Conservation (phyloP, 495 filamentous ascomycete genomes). For the Lasiosphaeris hirsuta region DNA sequence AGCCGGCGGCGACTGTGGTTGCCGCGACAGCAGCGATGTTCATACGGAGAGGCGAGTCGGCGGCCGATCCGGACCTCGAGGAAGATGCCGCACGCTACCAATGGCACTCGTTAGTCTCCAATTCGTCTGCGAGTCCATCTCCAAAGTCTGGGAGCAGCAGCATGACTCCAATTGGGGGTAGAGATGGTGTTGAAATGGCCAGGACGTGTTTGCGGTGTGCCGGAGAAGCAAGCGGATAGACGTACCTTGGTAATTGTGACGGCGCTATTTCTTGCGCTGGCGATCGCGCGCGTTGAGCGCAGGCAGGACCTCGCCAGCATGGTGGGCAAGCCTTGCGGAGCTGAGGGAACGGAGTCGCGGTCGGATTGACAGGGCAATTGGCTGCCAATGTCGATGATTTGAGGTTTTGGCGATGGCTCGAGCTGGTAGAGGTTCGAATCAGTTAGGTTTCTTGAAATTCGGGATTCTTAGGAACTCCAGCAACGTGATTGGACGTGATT, state of each 20-base stretch:
- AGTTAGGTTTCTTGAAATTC: conserved; percentile 38
- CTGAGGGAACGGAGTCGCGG: conserved; percentile 33
- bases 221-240: not conserved
- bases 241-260: conserved; percentile 56
- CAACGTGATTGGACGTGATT: conserved; percentile 26
- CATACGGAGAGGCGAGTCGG: conserved; percentile 59
- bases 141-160: conserved; percentile 1
- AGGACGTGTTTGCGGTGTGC: conserved; percentile 28
- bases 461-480: conserved; percentile 38
- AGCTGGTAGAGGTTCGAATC: conserved; percentile 26
- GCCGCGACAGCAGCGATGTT: conserved; percentile 80
- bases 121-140: conserved; percentile 1
- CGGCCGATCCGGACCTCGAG: conserved; percentile 54
- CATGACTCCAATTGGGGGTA: conserved; percentile 16
- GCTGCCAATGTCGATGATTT: conserved; percentile 37
- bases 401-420: conserved; percentile 25
- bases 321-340: conserved; percentile 50
- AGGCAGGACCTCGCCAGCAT: conserved; percentile 87
- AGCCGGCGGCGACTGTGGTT: conserved; percentile 79
- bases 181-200: conserved; percentile 18
- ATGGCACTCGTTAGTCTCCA: conserved; percentile 28
- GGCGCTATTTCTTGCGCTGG: conserved; percentile 62
- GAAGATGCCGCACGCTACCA: conserved; percentile 60
- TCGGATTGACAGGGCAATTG: conserved; percentile 39
- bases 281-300: conserved; percentile 75